phyloP scores from a whole-genome alignment of 805 yeast species.

The Candida morakotiae region DNA sequence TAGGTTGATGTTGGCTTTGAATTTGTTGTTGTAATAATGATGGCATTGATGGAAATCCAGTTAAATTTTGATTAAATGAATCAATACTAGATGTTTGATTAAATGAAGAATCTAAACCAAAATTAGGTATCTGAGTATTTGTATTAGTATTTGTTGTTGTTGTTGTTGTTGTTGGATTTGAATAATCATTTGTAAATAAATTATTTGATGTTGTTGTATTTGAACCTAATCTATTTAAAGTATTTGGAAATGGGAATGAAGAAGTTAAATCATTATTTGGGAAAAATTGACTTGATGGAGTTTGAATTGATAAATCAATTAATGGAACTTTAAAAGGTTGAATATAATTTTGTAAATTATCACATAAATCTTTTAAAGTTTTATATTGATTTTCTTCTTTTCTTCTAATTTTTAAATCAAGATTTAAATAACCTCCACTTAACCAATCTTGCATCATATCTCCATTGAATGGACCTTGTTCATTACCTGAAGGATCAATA shows the following conservation, averaged over 20 bases:
- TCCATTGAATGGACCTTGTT: slow-evolving; percentile 82
- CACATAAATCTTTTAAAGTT: slow-evolving; percentile 52
- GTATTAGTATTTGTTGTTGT: slow-evolving; percentile 15
- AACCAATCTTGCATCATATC: slow-evolving; percentile 77
- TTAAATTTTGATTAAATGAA: slow-evolving; percentile 8
- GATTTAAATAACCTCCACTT: slow-evolving; percentile 52
- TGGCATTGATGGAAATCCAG: slow-evolving; percentile 21
- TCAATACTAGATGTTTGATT: slow-evolving; percentile 7
- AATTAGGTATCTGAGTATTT: slow-evolving; percentile 10
- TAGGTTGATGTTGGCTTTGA: slow-evolving; percentile 26
- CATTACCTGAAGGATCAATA: slow-evolving; percentile 62
- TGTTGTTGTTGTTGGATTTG: slow-evolving; percentile 4
- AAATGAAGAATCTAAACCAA: slow-evolving; percentile 22
- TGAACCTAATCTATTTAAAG: slow-evolving; percentile 17
- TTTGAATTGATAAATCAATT: slow-evolving; percentile 25
- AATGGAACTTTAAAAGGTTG: slow-evolving; percentile 63
- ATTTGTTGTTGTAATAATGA: slow-evolving; percentile 32
- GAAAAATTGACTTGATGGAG: slow-evolving; percentile 4
- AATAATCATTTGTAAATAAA: slow-evolving; percentile 21
- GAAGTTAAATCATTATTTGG: slow-evolving; percentile 4
- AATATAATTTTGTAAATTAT: slow-evolving; percentile 41
- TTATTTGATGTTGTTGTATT: slow-evolving; percentile 11
- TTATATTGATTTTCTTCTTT: slow-evolving; percentile 48
- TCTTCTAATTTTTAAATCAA: slow-evolving; percentile 54
- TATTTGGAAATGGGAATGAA: slow-evolving; percentile 12